These are phyloP conservation scores for Reutealis trisperma DNA, from an alignment of 345 rosid genomes.

Conservation along the genomic window DNA sequence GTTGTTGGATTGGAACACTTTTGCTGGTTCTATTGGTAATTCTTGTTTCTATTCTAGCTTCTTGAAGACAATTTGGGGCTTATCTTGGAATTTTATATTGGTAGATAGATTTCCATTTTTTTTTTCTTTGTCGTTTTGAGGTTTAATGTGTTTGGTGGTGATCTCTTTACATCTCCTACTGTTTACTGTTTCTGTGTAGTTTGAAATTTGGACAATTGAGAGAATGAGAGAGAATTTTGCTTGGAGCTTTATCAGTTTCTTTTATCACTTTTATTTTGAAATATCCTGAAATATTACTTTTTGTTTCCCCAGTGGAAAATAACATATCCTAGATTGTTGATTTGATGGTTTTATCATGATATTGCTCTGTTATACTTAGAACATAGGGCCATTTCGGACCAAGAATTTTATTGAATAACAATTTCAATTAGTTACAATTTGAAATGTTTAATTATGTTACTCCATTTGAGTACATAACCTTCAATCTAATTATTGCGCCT, in stretches of 20 bases:
- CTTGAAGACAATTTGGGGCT: not conserved
- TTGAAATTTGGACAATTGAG: not conserved
- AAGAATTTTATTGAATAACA: slow-evolving; percentile 9
- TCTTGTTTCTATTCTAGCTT: slow-evolving; percentile 11
- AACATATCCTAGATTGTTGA: no score
- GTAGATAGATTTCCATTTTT: not conserved
- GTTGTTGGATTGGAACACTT: slow-evolving; percentile 14
- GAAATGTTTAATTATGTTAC: slow-evolving; percentile 5
- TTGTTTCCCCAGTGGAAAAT: no score
- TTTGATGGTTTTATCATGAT: no score
- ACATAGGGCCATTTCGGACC: not conserved
- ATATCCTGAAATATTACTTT: no score
- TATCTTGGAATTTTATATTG: not conserved
- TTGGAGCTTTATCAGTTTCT: not conserved
- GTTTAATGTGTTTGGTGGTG: not conserved
- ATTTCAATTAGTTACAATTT: not conserved
- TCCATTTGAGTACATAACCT: not conserved
- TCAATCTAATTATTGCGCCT: not conserved
- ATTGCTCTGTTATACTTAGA: no score
- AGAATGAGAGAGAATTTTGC: not conserved
- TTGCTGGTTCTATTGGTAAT: slow-evolving; percentile 7
- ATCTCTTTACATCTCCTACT: not conserved
- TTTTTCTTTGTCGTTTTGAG: not conserved
- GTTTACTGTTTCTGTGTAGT: not conserved
- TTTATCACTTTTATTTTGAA: no score